Evolutionary conservation across 1,284 basidiomycete species (phyloP).

Genomic region (Apiotrichum veenhuisii): DNA sequence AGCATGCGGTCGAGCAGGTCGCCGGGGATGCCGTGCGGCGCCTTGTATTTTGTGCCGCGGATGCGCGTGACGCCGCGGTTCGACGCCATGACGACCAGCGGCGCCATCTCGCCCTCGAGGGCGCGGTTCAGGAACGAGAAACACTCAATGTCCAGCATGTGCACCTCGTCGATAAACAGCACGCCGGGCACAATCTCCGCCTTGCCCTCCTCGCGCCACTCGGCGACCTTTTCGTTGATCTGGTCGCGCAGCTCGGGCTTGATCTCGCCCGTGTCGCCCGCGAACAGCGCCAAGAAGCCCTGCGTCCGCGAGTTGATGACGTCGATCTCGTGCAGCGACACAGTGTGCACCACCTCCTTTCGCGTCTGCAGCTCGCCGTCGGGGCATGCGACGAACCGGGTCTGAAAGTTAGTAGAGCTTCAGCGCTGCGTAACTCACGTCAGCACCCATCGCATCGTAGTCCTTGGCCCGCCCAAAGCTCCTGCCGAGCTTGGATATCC

Average conservation of each 20-base stretch:
- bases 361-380: conserved; percentile 97
- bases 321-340: conserved; percentile 97
- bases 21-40: conserved; percentile 90
- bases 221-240: conserved; percentile 93
- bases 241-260: conserved; percentile 95
- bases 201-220: conserved; percentile 98
- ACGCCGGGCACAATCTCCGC: conserved; percentile 97
- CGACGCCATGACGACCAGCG: conserved; percentile 96
- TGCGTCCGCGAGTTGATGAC: conserved; percentile 98
- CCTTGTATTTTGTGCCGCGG: conserved; percentile 88
- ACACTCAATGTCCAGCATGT: conserved; percentile 99
- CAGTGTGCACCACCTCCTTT: conserved; percentile 94
- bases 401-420: conserved; percentile 54
- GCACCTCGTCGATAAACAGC: conserved; percentile 90
- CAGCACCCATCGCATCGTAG: conserved; percentile 98
- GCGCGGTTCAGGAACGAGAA: conserved; percentile 98
- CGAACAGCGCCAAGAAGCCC: conserved; percentile 64
- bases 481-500: conserved; percentile 91
- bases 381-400: conserved; percentile 95
- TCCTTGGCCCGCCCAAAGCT: conserved; percentile 94
- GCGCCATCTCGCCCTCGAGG: conserved; percentile 86
- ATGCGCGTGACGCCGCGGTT: conserved; percentile 94
- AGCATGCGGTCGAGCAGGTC: conserved; percentile 92
- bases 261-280: conserved; percentile 95
- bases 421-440: conserved; percentile 67